Base-by-base conservation (phyloP, 164 flowering plant species). In the Tinospora cordifolia region DNA sequence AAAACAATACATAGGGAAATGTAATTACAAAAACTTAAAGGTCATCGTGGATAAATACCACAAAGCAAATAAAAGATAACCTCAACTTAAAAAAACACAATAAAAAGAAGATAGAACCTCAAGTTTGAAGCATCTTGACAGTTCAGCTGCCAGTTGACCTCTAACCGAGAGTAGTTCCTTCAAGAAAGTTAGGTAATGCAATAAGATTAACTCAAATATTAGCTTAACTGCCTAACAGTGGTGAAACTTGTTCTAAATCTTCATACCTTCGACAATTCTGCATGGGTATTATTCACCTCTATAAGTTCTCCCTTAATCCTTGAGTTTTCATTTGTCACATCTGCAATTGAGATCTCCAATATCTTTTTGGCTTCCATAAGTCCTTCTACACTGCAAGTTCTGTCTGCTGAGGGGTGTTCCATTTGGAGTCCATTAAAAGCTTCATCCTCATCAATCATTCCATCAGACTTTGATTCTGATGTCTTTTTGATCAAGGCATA, bases 151-250 rank as follows among this genome's bases (percentile, higher is more conserved):
- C 62, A 95, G 81, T 80, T 92, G 99, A 73, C 85, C 91, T 83
- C 85, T 90, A 60, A 92, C 98, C 11, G 99, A 95, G 24, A 77
- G 83, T 8, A 90, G 87, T 82, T 95, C 98, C 97, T 92, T 75
- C 64, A 78, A 68, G 26, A 65, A 77, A 68, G 30, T 66, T 47
- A 72, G n/a, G 69, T 30, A 59, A 63, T 38, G 58, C 1, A 21
- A 76, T 74, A 70, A 77, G 62, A 30, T 30, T 30, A 30, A 1
- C 65, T 54, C 19, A 49, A 65, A 34, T 27, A 71, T 71, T 72
- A 9, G 44, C 2, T 17, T 15, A 27, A 36, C 6, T 19, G 63
- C 2, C 19, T 15, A 27, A 36, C 6, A 24, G 63, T 1, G 19
- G 11, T 40, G 49, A 41, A 8, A 13, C 44, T 68, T 13, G 49